phyloP scores from a whole-genome alignment of 129 eudicot species.

The Chrysanthemum makinoi region DNA sequence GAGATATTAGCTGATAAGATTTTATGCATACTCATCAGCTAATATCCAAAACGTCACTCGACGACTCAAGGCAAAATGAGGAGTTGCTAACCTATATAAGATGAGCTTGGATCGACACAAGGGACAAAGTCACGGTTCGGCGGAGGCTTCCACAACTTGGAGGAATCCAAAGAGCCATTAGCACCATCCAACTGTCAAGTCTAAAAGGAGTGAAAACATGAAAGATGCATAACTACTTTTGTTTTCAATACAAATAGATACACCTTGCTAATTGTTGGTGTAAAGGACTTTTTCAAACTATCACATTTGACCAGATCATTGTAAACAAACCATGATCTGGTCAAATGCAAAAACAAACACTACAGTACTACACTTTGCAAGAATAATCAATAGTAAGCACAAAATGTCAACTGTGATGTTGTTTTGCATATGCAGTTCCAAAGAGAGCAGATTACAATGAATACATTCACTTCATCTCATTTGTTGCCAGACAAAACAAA shows the following conservation, averaged over 20 bases:
- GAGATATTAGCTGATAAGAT: too few species aligned
- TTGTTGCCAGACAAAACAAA: not conserved
- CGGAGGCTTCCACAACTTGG: slow-evolving; percentile 91
- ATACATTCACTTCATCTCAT: not conserved
- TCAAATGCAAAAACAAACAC: not conserved
- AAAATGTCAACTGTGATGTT: not conserved
- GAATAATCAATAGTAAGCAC: not conserved
- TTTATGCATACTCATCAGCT: too few species aligned
- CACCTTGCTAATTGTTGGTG: slow-evolving; percentile 6
- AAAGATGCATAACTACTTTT: slow-evolving; percentile 59
- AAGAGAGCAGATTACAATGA: not conserved
- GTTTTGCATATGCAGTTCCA: not conserved
- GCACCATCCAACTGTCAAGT: slow-evolving; percentile 95
- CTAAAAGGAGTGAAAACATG: slow-evolving; percentile 91
- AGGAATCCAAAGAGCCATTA: slow-evolving; percentile 44
- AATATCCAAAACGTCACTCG: not conserved
- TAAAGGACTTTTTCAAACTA: slow-evolving; percentile 11
- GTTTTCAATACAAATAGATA: slow-evolving; percentile 26
- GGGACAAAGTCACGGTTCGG: slow-evolving; percentile 77
- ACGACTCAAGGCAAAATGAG: not conserved
- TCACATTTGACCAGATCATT: not conserved
- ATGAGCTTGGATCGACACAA: slow-evolving; percentile 60
- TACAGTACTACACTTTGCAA: slow-evolving; percentile 1
- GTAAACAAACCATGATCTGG: slow-evolving; percentile 13
- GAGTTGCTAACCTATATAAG: slow-evolving; percentile 49